A percentile compares a stretch with the other conserved stretches of the same genome.
Conservation (phyloP, 2,329 filamentous ascomycete genomes). For the Tolypocladium tundrense region DNA sequence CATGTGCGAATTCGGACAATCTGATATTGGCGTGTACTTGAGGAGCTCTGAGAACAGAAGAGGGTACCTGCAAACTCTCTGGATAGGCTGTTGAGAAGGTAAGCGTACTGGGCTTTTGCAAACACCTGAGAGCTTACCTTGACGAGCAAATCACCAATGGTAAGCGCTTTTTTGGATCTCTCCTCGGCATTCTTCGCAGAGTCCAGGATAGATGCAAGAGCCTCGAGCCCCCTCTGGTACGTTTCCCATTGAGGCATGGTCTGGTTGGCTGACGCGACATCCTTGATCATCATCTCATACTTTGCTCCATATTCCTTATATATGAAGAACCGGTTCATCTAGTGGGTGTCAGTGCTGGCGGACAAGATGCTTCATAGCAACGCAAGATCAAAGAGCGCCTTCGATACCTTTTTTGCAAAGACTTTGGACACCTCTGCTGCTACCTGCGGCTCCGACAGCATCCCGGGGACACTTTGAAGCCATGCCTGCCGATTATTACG, state of each 20-base stretch:
- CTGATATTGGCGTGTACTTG: constrained; percentile 71
- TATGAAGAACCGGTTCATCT: constrained; percentile 74
- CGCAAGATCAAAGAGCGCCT: background rate
- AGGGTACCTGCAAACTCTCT: constrained; percentile 85
- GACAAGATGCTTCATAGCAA: background rate
- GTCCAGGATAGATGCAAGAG: constrained; percentile 63
- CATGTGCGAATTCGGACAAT: constrained; percentile 75
- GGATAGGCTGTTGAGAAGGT: constrained; percentile 58
- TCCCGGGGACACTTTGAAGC: constrained; percentile 36
- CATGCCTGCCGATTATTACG: constrained; percentile 25
- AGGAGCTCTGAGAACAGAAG: constrained; percentile 76
- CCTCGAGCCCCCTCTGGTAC: constrained; percentile 79
- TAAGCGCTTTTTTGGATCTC: constrained; percentile 63
- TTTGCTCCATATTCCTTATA: constrained; percentile 91
- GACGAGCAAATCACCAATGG: constrained; percentile 76
- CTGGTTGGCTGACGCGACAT: constrained; percentile 59
- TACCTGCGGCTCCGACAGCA: constrained; percentile 47
- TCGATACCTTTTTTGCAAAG: constrained; percentile 46
- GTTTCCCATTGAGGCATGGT: constrained; percentile 63
- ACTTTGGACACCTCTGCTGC: constrained; percentile 51
- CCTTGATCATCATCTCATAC: constrained; percentile 75
- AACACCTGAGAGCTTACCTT: constrained; percentile 48
- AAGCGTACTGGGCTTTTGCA: background rate
- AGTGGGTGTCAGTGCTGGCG: constrained; percentile 2
- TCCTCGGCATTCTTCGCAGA: constrained; percentile 56